These are phyloP conservation scores for Dryas octopetala DNA, from an alignment of 306 rosid species.

Conservation along the genomic window DNA sequence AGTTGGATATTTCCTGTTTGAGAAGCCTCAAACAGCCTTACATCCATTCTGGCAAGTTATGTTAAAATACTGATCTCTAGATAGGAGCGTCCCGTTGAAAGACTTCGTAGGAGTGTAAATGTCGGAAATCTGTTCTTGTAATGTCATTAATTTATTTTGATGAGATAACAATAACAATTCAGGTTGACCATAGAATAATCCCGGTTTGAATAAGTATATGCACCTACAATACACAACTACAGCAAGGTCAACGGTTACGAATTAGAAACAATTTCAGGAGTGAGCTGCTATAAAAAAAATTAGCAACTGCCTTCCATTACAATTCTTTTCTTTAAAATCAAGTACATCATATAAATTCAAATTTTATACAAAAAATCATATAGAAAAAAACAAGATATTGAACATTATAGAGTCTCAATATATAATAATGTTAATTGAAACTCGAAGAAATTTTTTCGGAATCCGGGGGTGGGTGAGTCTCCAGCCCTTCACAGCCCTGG, in stretches of 20 bases:
- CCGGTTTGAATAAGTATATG: not conserved
- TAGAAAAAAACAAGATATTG: not conserved
- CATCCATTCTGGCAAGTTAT: not conserved
- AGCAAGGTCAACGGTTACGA: not conserved
- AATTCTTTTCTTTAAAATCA: not conserved
- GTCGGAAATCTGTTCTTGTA: not conserved
- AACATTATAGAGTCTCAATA: not conserved
- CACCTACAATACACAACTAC: too few relatives aligned
- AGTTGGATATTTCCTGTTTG: conserved; percentile 12
- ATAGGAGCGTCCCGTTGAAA: too few relatives aligned
- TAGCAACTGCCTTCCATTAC: not conserved
- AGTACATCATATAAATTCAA: conserved; percentile 6
- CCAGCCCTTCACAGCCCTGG: conserved; percentile 61
- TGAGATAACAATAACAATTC: not conserved
- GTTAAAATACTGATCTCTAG: not conserved
- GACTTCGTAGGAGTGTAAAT: too few relatives aligned
- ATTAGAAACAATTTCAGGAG: not conserved
- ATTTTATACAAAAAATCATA: conserved; percentile 25
- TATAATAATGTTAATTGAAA: not conserved
- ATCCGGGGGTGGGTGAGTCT: not conserved
- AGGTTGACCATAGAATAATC: not conserved
- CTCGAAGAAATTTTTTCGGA: not conserved
- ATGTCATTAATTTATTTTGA: not conserved
- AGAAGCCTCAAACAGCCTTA: conserved; percentile 17
- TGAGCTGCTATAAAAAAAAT: not conserved